A percentile compares a stretch with the other conserved stretches of the same genome.
phyloP scores from a whole-genome alignment of 2,329 filamentous ascomycete genomes.

The Xylariaceae sp. region DNA sequence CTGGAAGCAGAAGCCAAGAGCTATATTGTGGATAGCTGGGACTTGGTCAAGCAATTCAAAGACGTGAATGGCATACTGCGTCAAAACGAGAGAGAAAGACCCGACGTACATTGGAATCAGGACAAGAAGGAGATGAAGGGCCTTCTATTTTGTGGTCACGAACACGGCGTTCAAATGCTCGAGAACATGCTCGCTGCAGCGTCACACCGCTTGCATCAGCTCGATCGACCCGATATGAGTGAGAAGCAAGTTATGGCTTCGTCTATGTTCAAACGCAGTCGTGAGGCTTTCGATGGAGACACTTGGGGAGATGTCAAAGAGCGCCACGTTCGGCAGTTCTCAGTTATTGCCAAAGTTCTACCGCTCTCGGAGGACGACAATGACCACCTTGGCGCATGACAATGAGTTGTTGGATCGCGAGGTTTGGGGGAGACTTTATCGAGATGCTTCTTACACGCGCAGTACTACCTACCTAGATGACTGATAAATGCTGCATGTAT shows the following conservation, averaged over 20 bases:
- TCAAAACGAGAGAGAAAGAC: slow-evolving; percentile 19
- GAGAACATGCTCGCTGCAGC: slow-evolving; percentile 20
- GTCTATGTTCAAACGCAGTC: slow-evolving; percentile 27
- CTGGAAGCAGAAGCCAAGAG: too few species aligned
- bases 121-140: slow-evolving; percentile 29
- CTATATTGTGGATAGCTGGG: too few species aligned
- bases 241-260: slow-evolving; percentile 25
- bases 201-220: slow-evolving; percentile 7
- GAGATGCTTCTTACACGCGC: too few species aligned
- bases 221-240: slow-evolving; percentile 11
- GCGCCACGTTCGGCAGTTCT: slow-evolving; percentile 20
- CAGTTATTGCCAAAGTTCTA: slow-evolving; percentile 16
- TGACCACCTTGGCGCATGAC: too few species aligned
- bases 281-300: slow-evolving; percentile 11
- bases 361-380: slow-evolving; percentile 2
- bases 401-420: too few species aligned
- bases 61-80: slow-evolving; percentile 22
- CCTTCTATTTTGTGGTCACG: slow-evolving; percentile 26
- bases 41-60: slow-evolving; percentile 26
- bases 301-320: slow-evolving; percentile 24
- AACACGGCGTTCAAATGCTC: slow-evolving; percentile 28
- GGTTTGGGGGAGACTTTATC: too few species aligned
- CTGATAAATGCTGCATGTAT: too few species aligned
- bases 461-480: too few species aligned
- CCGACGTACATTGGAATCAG: slow-evolving; percentile 27